Conservation (phyloP, 2,329 filamentous ascomycete genomes). For the Botryotinia convoluta region DNA sequence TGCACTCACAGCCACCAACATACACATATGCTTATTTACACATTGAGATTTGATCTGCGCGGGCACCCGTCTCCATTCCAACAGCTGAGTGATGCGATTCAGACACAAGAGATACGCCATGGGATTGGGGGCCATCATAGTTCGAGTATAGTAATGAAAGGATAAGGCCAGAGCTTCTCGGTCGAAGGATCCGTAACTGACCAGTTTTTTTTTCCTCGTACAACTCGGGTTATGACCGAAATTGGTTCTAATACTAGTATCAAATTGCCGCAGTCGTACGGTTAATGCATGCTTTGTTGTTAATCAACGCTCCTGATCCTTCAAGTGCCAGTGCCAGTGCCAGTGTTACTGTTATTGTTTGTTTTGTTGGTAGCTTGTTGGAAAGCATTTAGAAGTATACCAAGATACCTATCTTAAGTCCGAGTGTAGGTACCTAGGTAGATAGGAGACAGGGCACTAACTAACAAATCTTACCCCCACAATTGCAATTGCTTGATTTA, state of each 20-base stretch:
- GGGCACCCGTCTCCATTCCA: neutral
- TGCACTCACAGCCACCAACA: neutral
- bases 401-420: neutral
- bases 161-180: neutral
- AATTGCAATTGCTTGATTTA: neutral
- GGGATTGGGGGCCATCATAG: neutral
- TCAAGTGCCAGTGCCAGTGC: neutral
- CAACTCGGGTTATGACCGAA: neutral
- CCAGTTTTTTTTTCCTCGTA: neutral
- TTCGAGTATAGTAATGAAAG: neutral
- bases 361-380: constrained; percentile 6
- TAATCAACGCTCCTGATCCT: neutral
- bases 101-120: neutral
- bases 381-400: neutral
- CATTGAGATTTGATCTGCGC: neutral
- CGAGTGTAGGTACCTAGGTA: neutral
- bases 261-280: neutral
- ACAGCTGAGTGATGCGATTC: neutral
- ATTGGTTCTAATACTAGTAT: neutral
- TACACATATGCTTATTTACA: neutral
- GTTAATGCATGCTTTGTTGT: constrained; percentile 4
- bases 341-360: neutral
- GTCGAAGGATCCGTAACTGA: neutral
- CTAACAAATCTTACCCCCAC: neutral
- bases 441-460: neutral